Percentiles rank a stretch among this genome's conserved stretches.
These are phyloP conservation scores for Daldinia sp. DNA, from an alignment of 2,329 filamentous ascomycete species.

Conservation along the genomic window DNA sequence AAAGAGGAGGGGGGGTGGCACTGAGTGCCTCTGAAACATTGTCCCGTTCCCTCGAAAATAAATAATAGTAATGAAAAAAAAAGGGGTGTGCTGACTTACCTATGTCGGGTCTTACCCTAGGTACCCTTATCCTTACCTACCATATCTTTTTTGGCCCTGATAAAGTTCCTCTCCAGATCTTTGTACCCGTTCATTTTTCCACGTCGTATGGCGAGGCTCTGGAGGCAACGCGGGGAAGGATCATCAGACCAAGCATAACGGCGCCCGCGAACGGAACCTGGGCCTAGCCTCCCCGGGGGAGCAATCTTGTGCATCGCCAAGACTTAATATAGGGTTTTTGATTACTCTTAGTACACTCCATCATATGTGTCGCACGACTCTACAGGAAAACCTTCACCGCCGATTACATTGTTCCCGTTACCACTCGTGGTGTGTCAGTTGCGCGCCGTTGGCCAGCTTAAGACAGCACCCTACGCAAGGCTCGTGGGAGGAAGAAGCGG, in stretches of 20 bases:
- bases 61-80: neutral
- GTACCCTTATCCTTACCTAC: neutral
- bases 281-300: constrained; percentile 30
- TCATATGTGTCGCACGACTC: constrained; percentile 29
- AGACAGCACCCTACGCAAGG: constrained; percentile 27
- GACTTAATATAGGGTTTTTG: constrained; percentile 29
- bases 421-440: constrained; percentile 35
- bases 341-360: constrained; percentile 38
- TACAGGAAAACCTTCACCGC: constrained; percentile 34
- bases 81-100: constrained; percentile 39
- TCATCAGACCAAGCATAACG: constrained; percentile 38
- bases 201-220: constrained; percentile 39
- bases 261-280: constrained; percentile 22
- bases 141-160: neutral
- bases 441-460: constrained; percentile 32
- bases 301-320: constrained; percentile 34
- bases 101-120: constrained; percentile 31
- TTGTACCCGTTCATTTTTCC: constrained; percentile 31
- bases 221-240: constrained; percentile 39
- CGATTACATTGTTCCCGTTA: constrained; percentile 28
- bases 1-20: constrained; percentile 26
- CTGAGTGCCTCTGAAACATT: constrained; percentile 34
- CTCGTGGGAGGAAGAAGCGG: constrained; percentile 23
- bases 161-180: constrained; percentile 34
- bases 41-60: constrained; percentile 24